Evolutionary conservation across 208 protist genomes (phyloP), one percentile per base, ranked within the genome.

Genomic region (Naegleria gruberi): DNA sequence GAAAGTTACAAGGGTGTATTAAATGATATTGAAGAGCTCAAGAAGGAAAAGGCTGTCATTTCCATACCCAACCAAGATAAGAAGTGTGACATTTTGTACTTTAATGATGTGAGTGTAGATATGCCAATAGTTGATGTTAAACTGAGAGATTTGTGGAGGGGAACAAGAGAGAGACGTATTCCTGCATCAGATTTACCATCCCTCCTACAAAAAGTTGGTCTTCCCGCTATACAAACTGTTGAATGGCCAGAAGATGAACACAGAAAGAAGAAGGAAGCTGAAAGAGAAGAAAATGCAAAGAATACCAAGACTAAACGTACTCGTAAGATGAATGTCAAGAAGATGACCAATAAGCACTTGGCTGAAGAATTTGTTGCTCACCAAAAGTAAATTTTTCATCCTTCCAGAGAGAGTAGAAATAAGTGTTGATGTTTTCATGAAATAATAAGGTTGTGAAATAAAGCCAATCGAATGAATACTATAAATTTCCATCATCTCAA

Each of bases 211-310:
- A 77, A 77, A 77, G 65, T 26, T 37, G 30, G 30, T 37, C 30
- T 77, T 7, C 30, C 65, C 10, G 6, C 17, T 6, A 77, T 37
- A 6, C 30, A 26, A 6, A 77, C 65, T 6, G 30, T 77, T 19
- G 30, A 37, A 37, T 77, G 65, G 65, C 65, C 65, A 37, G 65
- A 77, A 77, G 65, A 77, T 37, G 65, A 77, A 77, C 34, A 77
- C 30, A 77, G 65, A 77, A 77, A 26, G 34, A 77, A 77, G 65
- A 77, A 77, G 30, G 65, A 77, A 77, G 65, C 65, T 37, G 65
- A 77, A n/a, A 30, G 65, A 77, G 65, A 77, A 77, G 65, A 77
- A 77, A 77, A 37, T 19, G 65, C 65, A 77, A 77, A 77, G 65
- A 77, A 77, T 37, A 77, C 8, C 30, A 77, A 77, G 30, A 2